Evolutionary conservation across 345 rosid species (phyloP), one percentile per base, ranked within the genome.

Genomic region (Eucalyptus cladocalyx): DNA sequence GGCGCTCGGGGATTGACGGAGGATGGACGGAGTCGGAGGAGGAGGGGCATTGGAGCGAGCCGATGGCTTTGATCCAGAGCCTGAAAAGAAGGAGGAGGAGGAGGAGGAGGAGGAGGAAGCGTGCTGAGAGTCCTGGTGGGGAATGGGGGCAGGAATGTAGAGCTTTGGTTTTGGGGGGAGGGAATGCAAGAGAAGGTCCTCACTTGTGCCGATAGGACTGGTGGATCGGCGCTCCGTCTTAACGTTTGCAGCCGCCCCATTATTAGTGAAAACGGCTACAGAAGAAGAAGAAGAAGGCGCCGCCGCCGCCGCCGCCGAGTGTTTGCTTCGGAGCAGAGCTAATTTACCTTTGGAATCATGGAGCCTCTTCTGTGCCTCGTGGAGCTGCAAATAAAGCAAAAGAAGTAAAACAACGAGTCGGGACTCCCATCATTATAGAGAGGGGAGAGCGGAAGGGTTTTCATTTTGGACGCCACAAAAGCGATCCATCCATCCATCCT

Each of bases 361-460:
- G 88, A 97, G 88, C 92, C 93, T 95, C 92, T 87, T 92, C 88
- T 96, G 95, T 50, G 97, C 94, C 90, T 94, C 95, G 40, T 69
- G 87, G 89, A 96, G 97, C 99, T 97, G 95, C 92, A 90, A 42
- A 8, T 42, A 45, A 45, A 86, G 23, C 26, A 67, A 28, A 49
- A 62, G 43, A 24, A 56, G 30, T 23, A 23, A 56, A 56, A 56
- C 5, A 86, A 50, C 62, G 69, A 47, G 54, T 42, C 30, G 19
- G 24, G n/a, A 53, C 58, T 19, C 58, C 58, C 23, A 19, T 19
- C 56, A 51, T 53, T 21, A 53, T 53, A 53, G 58, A 53, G 8
- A 19, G 58, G 56, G 58, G 58, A 53, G 58, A 53, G 50, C 2
- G 58, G 58, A 21, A 53, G 58, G 58, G 58, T 53, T 53, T 53